These are phyloP conservation scores for Colletotrichum lini DNA, from an alignment of 2,329 filamentous ascomycete species.

Conservation along the genomic window DNA sequence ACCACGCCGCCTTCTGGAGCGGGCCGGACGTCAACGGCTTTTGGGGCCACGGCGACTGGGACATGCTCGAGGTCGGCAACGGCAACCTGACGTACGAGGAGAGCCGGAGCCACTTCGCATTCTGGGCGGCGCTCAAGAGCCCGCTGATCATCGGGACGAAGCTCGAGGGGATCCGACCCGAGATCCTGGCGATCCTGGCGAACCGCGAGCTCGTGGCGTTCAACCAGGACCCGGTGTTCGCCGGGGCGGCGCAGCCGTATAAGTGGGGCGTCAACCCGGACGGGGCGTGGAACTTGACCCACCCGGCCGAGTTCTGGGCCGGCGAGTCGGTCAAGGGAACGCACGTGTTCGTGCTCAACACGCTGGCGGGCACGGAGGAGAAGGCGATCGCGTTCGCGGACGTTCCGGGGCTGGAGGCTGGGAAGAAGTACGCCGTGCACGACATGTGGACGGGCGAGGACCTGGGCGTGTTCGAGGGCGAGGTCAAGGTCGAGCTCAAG, in stretches of 20 bases:
- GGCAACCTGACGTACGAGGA: constrained; percentile 61
- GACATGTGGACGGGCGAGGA: constrained; percentile 63
- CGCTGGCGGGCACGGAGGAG: constrained; percentile 48
- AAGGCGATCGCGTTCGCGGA: constrained; percentile 59
- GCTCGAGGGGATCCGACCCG: constrained; percentile 53
- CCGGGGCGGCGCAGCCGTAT: constrained; percentile 60
- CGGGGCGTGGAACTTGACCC: constrained; percentile 62
- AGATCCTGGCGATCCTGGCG: constrained; percentile 57
- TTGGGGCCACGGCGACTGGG: constrained; percentile 65
- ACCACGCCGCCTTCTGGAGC: constrained; percentile 64
- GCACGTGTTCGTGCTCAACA: constrained; percentile 65
- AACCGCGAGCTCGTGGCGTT: constrained; percentile 58
- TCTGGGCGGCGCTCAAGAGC: constrained; percentile 66
- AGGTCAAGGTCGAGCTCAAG: constrained; percentile 48
- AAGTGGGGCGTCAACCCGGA: constrained; percentile 65
- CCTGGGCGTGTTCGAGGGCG: constrained; percentile 53
- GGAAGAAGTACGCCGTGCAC: constrained; percentile 54
- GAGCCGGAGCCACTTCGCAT: constrained; percentile 64
- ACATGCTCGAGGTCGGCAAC: constrained; percentile 68
- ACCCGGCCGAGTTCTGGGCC: constrained; percentile 66
- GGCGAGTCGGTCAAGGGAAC: constrained; percentile 59
- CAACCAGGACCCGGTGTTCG: constrained; percentile 62
- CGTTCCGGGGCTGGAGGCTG: constrained; percentile 56
- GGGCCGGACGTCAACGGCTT: constrained; percentile 55
- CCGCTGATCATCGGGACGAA: constrained; percentile 64